Evolutionary conservation across 2,329 filamentous ascomycete species (phyloP).

Genomic region (Grosmannia huntii): DNA sequence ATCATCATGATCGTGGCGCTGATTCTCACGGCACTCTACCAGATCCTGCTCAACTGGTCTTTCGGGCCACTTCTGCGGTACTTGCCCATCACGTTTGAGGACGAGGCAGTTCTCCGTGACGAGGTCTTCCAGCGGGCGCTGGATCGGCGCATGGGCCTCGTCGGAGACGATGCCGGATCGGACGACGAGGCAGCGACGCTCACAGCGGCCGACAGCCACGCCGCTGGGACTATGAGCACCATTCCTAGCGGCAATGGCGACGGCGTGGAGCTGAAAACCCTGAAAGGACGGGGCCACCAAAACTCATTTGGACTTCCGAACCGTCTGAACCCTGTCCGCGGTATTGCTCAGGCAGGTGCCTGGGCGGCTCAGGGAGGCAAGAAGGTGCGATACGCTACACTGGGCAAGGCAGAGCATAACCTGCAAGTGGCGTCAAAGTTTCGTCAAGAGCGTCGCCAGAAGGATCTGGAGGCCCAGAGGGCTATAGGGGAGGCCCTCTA

Average conservation of each 20-base stretch:
- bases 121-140: conserved; percentile 76
- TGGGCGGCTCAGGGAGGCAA: conserved; percentile 37
- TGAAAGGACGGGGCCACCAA: conserved; percentile 11
- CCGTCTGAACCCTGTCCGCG: conserved; percentile 29
- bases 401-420: conserved; percentile 27
- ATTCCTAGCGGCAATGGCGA: conserved; percentile 12
- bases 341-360: conserved; percentile 32
- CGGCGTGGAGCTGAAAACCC: conserved; percentile 24
- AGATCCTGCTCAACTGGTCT: conserved; percentile 66
- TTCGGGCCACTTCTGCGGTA: conserved; percentile 81
- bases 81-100: conserved; percentile 87
- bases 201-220: conserved; percentile 8
- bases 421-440: conserved; percentile 33
- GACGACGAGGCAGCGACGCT: conserved; percentile 25
- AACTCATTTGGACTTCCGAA: conserved; percentile 13
- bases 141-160: conserved; percentile 52
- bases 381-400: conserved; percentile 32
- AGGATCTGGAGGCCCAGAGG: conserved; percentile 59
- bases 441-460: conserved; percentile 33
- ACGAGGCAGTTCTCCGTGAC: conserved; percentile 85
- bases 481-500: conserved; percentile 72
- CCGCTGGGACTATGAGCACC: neutral
- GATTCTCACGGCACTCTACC: conserved; percentile 61
- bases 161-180: conserved; percentile 28
- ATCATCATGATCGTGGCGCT: conserved; percentile 71